Evolutionary conservation across 345 rosid genomes (phyloP).

Genomic region (Excoecaria agallocha): DNA sequence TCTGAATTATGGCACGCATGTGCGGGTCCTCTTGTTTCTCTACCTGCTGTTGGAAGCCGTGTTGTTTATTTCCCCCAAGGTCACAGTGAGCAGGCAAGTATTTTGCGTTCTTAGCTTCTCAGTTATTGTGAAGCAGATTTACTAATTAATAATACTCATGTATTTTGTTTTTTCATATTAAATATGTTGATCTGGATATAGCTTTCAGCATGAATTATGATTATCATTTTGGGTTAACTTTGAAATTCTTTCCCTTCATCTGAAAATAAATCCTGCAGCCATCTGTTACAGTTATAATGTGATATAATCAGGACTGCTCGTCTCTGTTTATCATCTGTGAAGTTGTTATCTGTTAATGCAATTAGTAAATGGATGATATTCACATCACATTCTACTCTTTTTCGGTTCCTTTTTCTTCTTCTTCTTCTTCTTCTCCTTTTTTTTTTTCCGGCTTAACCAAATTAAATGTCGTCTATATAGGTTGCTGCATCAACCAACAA

Average conservation of each 20-base stretch:
- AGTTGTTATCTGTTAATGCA: background rate
- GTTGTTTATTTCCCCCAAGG: slow-evolving; percentile 99
- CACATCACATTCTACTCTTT: background rate
- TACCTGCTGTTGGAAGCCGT: slow-evolving; percentile 91
- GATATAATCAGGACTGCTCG: background rate
- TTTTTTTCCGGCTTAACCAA: background rate
- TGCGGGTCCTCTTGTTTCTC: slow-evolving; percentile 98
- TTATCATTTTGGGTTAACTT: background rate
- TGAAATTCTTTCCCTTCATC: background rate
- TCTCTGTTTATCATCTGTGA: background rate
- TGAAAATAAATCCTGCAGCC: too few species aligned
- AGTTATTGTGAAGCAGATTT: background rate
- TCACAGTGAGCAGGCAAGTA: slow-evolving; percentile 93
- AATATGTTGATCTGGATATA: background rate
- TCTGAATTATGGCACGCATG: slow-evolving; percentile 99
- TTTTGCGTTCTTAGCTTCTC: slow-evolving; percentile 6
- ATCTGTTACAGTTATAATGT: background rate
- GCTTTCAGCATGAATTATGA: background rate
- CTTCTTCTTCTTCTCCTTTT: too few species aligned
- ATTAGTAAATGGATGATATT: background rate
- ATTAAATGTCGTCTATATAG: slow-evolving; percentile 30
- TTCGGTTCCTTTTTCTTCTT: background rate
- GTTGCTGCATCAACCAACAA: slow-evolving; percentile 93
- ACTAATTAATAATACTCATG: background rate
- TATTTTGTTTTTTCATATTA: background rate